Evolutionary conservation across 164 flowering plant genomes (phyloP), one percentile per base, ranked within the genome.

Genomic region (Magnolia sinica): DNA sequence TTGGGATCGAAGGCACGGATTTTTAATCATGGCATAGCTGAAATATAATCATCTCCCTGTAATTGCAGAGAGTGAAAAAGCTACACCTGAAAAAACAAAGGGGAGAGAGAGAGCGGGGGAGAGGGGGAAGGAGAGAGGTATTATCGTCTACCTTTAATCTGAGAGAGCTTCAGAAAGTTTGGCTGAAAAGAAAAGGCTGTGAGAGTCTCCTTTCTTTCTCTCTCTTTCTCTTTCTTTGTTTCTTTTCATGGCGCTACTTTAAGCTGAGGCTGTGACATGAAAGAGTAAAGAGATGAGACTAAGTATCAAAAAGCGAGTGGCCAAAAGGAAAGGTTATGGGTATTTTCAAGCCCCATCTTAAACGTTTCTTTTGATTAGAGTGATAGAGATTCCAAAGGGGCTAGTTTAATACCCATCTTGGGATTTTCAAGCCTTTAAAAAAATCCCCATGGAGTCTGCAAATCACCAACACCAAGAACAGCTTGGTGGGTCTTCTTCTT

Each of bases 1-100:
- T 91, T 91, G 92, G 91, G 95, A 89, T 91, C 74, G 88, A 89
- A 88, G 94, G 92, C 83, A 83, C 80, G 77, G 81, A 78, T 70
- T 67, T 55, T 74, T 81, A 82, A 86, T 89, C 88, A 89, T 86
- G 82, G 78, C 87, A 18, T 81, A 64, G 80, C 59, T 76, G 79
- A 87, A 79, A 14, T 78, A 78, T 86, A 86, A 88, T 89, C 90
- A 89, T 87, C 85, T 78, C 68, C 87, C 87, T 84, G 85, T 87
- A 82, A 88, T 89, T 89, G 87, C 87, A 86, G 82, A 71, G 78
- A 64, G 22, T 72, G 76, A 65, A 81, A 81, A 83, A 80, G 78
- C 76, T 75, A 72, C 75, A 63, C 63, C 74, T 29, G 68, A 72
- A 24, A 61, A n/a, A 64, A 27, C 19, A 2, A 71, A 64, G n/a